These are phyloP conservation scores for Cytospora piceicola DNA, from an alignment of 2,329 filamentous ascomycete species.

Conservation along the genomic window DNA sequence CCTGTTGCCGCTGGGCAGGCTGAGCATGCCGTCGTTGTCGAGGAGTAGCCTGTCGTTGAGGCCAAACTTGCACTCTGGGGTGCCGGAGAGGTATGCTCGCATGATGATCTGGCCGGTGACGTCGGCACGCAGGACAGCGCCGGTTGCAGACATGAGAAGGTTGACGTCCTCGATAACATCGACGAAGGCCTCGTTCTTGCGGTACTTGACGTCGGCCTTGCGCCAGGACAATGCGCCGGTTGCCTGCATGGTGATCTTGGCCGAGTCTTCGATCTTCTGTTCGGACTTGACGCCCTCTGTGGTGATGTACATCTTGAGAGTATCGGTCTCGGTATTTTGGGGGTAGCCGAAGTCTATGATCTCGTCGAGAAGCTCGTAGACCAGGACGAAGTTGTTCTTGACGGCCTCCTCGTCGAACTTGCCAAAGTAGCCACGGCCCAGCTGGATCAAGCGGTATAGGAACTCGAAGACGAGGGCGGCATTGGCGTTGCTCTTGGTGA, in stretches of 20 bases:
- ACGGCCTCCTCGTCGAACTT: constrained; percentile 99
- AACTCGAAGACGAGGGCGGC: constrained; percentile 98
- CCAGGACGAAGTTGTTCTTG: constrained; percentile 99
- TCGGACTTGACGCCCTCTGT: constrained; percentile 98
- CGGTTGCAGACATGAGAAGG: constrained; percentile 96
- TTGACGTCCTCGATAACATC: constrained; percentile 99
- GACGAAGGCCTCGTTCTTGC: constrained; percentile 99
- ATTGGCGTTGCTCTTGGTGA: constrained; percentile 99
- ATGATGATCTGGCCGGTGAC: constrained; percentile 98
- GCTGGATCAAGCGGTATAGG: constrained; percentile 84
- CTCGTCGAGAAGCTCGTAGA: constrained; percentile 97
- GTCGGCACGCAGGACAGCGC: constrained; percentile 91
- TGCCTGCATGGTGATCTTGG: constrained; percentile 98
- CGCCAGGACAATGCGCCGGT: constrained; percentile 97
- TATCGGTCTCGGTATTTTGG: constrained; percentile 98
- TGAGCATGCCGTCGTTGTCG: constrained; percentile 72
- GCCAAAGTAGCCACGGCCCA: constrained; percentile 95
- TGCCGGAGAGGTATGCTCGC: constrained; percentile 95
- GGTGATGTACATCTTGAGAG: constrained; percentile 99
- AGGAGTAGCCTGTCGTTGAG: constrained; percentile 93
- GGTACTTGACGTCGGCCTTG: constrained; percentile 96
- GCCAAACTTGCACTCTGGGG: constrained; percentile 98
- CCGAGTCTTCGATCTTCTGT: constrained; percentile 83
- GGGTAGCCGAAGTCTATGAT: constrained; percentile 99
- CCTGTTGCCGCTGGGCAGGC: constrained; percentile 73